These are phyloP conservation scores for Acephala macrosclerotiorum DNA, from an alignment of 2,329 filamentous ascomycete genomes.

Conservation along the genomic window DNA sequence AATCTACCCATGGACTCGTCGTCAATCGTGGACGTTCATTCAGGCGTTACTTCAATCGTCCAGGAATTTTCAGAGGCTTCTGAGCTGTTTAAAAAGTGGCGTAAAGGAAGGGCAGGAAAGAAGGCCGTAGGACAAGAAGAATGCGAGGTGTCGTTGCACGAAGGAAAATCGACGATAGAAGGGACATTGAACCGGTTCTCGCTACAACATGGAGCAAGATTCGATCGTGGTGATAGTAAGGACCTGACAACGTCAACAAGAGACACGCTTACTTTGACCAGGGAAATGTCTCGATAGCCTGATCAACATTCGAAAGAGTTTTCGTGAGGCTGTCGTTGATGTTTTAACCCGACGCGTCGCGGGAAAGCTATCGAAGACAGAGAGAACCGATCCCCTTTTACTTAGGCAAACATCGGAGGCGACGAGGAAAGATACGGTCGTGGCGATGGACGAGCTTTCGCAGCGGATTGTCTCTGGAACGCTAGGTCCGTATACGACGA, in stretches of 20 bases:
- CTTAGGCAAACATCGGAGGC: conserved; percentile 23
- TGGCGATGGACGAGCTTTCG: conserved; percentile 29
- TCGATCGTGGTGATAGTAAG: conserved; percentile 31
- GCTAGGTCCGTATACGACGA: conserved; percentile 5
- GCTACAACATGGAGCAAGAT: conserved; percentile 24
- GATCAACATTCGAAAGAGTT: conserved; percentile 25
- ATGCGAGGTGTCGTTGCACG: conserved; percentile 20
- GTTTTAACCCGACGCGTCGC: conserved; percentile 20
- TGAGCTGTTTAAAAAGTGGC: conserved; percentile 26
- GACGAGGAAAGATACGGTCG: conserved; percentile 28
- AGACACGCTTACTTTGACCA: conserved; percentile 23
- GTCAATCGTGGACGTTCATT: conserved; percentile 16
- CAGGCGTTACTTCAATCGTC: conserved; percentile 23
- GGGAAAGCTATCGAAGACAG: conserved; percentile 14
- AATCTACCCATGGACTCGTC: conserved; percentile 21
- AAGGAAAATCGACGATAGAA: conserved; percentile 23
- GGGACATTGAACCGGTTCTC: conserved; percentile 15
- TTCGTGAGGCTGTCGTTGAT: conserved; percentile 28
- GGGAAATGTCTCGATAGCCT: conserved; percentile 22
- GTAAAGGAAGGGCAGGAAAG: conserved; percentile 22
- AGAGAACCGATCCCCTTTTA: conserved; percentile 21
- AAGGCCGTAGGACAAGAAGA: conserved; percentile 32
- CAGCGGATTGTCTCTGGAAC: conserved; percentile 12
- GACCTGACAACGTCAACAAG: background rate
- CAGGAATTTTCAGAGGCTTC: conserved; percentile 25